A percentile compares a stretch with the other conserved stretches of the same genome.
These are phyloP conservation scores for Sarocladium strictum DNA, from an alignment of 2,329 filamentous ascomycete species.

Conservation along the genomic window DNA sequence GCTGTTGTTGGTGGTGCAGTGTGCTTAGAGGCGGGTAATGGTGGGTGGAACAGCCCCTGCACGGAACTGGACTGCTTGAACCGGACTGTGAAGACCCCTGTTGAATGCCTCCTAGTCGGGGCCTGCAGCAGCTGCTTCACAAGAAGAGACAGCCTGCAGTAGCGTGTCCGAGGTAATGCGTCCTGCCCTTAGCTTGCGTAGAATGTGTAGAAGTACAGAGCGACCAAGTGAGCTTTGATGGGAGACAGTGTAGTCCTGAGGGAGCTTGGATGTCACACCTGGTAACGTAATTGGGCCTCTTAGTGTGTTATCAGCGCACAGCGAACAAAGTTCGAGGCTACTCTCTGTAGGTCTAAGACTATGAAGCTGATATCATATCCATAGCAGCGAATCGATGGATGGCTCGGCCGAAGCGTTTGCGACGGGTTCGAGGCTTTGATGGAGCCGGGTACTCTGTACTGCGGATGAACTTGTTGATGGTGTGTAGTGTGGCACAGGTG, in stretches of 20 bases:
- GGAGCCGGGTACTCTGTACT: background rate
- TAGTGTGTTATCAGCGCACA: background rate
- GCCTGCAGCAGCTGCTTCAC: background rate
- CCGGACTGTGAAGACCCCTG: background rate
- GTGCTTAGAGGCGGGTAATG: background rate
- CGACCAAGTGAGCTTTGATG: background rate
- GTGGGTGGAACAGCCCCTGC: background rate
- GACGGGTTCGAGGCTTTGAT: background rate
- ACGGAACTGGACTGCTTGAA: background rate
- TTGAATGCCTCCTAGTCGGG: background rate
- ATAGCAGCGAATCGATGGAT: background rate
- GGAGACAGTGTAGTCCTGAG: no score
- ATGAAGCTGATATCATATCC: background rate
- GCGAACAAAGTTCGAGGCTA: background rate
- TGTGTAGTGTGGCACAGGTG: no score
- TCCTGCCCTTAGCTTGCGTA: background rate
- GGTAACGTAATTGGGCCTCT: no score
- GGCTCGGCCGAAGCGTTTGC: background rate
- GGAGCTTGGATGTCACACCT: no score
- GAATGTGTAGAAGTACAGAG: background rate
- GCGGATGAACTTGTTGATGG: background rate
- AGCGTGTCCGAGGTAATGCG: background rate
- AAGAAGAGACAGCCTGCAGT: background rate
- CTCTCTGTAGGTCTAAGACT: background rate
- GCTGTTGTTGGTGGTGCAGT: constrained; percentile 7